phyloP scores from a whole-genome alignment of 495 filamentous ascomycete species.

The Daldinia vernicosa region DNA sequence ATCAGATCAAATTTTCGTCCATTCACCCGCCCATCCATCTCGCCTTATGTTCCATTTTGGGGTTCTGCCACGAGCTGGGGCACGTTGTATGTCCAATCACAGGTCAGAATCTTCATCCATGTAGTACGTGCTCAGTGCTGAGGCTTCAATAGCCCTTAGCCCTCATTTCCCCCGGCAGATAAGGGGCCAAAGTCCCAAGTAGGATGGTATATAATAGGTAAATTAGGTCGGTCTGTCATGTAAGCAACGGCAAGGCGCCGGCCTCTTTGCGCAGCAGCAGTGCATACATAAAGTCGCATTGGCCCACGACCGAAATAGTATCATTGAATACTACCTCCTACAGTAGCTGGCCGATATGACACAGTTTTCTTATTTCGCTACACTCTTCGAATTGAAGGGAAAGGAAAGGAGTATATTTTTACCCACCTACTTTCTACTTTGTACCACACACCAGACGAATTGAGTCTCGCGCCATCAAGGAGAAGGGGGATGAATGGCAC shows the following conservation, averaged over 20 bases:
- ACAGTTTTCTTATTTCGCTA: slow-evolving; percentile 18
- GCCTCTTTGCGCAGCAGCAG: slow-evolving; percentile 24
- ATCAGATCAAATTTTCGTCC: slow-evolving; percentile 24
- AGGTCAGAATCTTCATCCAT: slow-evolving; percentile 16
- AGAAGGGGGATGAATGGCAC: slow-evolving; percentile 2
- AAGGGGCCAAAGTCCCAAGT: slow-evolving; percentile 17
- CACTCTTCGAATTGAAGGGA: slow-evolving; percentile 1
- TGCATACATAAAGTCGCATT: slow-evolving; percentile 38
- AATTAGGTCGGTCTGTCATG: slow-evolving; percentile 1
- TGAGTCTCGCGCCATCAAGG: slow-evolving; percentile 1
- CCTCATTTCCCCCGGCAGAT: slow-evolving; percentile 11
- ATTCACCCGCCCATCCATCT: slow-evolving; percentile 21
- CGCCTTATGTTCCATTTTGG: slow-evolving; percentile 25
- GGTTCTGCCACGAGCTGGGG: slow-evolving; percentile 20
- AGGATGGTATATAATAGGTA: slow-evolving; percentile 7
- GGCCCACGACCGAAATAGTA: slow-evolving; percentile 37
- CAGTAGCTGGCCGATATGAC: slow-evolving; percentile 20
- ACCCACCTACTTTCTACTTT: slow-evolving; percentile 4
- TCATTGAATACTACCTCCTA: slow-evolving; percentile 13
- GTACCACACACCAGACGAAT: slow-evolving; percentile 5
- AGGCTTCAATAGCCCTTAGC: slow-evolving; percentile 13
- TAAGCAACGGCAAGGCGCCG: slow-evolving; percentile 20
- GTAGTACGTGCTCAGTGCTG: slow-evolving; percentile 18
- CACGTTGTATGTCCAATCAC: slow-evolving; percentile 29
- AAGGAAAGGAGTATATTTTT: slow-evolving; percentile 4